Evolutionary conservation across 2,329 filamentous ascomycete genomes (phyloP).

Genomic region (Plenodomus lindquistii): DNA sequence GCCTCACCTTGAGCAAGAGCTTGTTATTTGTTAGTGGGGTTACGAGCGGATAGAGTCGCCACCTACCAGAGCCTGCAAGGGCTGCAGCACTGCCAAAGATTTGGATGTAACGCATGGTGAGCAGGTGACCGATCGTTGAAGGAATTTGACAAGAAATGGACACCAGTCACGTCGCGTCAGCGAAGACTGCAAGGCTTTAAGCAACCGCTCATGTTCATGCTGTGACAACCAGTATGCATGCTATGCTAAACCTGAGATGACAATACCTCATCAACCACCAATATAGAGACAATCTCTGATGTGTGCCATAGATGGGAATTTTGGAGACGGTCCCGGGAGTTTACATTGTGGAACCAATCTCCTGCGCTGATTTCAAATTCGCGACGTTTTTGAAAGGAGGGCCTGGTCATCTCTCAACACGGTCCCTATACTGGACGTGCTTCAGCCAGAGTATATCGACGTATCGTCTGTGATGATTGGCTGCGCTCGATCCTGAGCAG

Average conservation of each 20-base stretch:
- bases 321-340: conserved; percentile 12
- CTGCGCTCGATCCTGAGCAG: conserved; percentile 8
- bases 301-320: conserved; percentile 34
- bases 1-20: conserved; percentile 36
- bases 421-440: conserved; percentile 20
- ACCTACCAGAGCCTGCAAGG: conserved; percentile 31
- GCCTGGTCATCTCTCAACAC: conserved; percentile 15
- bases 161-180: not conserved
- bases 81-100: conserved; percentile 32
- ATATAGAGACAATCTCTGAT: conserved; percentile 22
- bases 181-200: not conserved
- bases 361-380: conserved; percentile 19
- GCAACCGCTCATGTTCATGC: not conserved
- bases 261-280: conserved; percentile 15
- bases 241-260: not conserved
- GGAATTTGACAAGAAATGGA: not conserved
- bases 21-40: conserved; percentile 16
- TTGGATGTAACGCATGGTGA: conserved; percentile 32
- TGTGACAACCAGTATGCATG: not conserved
- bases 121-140: not conserved
- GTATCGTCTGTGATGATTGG: conserved; percentile 18
- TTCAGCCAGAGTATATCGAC: conserved; percentile 31
- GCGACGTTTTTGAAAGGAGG: conserved; percentile 15
- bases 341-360: conserved; percentile 28
- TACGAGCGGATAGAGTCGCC: not conserved